A percentile compares a stretch with the other conserved stretches of the same genome.
phyloP scores from a whole-genome alignment of 163 green algal species.

The Chlamydomonas reinhardtii region DNA sequence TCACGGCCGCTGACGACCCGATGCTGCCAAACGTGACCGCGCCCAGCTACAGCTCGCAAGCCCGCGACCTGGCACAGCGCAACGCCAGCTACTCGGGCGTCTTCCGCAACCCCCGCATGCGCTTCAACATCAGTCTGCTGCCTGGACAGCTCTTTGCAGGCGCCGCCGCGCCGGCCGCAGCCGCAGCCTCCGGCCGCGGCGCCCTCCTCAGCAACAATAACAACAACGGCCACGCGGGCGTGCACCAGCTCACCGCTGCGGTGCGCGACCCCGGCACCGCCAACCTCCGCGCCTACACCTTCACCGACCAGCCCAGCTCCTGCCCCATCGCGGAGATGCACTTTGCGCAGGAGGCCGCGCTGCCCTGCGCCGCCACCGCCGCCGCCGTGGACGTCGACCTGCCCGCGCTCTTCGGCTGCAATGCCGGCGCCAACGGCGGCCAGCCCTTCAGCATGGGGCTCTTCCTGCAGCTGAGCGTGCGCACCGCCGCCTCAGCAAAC shows the following conservation, averaged over 20 bases:
- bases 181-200: no score
- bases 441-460: not conserved
- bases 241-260: not conserved
- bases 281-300: not conserved
- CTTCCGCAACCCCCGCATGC: not conserved
- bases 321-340: not conserved
- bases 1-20: not conserved
- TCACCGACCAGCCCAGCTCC: not conserved
- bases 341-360: not conserved
- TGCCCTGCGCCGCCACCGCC: not conserved
- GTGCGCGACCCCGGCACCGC: no score
- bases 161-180: no score
- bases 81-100: not conserved
- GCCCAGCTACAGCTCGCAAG: not conserved
- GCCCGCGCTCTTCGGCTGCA: not conserved
- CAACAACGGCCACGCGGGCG: no score
- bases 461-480: not conserved
- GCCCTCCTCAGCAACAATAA: not conserved
- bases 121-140: not conserved
- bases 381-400: not conserved
- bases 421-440: not conserved
- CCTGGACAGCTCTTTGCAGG: not conserved
- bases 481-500: no score
- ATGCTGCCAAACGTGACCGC: not conserved
- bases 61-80: not conserved